Evolutionary conservation across 345 rosid species (phyloP).

Genomic region (Trapa incisa): DNA sequence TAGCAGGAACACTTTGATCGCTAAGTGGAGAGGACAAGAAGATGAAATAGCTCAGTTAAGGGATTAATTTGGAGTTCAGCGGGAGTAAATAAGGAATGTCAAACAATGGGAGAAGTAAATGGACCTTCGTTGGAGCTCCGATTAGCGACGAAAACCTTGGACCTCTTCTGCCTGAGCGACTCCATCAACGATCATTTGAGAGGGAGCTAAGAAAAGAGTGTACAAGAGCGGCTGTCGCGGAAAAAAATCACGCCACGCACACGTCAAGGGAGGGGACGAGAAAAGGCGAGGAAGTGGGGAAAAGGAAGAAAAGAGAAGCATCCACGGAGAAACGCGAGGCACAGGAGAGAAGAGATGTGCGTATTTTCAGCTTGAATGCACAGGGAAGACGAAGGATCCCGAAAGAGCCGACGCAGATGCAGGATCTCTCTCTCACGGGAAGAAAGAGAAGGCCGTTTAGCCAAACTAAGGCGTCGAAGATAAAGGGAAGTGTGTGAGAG

Average conservation of each 20-base stretch:
- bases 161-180: conserved; percentile 25
- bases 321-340: conserved; percentile 14
- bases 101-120: background rate
- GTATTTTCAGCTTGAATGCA: background rate
- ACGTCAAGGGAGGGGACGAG: conserved; percentile 4
- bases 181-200: conserved; percentile 41
- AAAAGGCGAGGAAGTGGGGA: background rate
- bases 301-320: conserved; percentile 10
- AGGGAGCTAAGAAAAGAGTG: conserved; percentile 1
- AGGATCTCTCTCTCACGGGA: background rate
- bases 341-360: background rate
- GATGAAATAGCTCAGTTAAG: background rate
- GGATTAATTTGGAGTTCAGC: background rate
- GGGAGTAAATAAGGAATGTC: background rate
- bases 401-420: background rate
- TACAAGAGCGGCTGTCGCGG: conserved; percentile 6
- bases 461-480: background rate
- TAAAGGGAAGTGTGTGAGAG: background rate
- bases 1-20: background rate
- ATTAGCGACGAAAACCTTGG: conserved; percentile 16
- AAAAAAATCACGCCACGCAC: background rate
- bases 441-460: background rate
- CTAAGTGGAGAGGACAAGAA: background rate
- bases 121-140: conserved; percentile 17
- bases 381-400: conserved; percentile 1